phyloP scores from a whole-genome alignment of 2,329 filamentous ascomycete genomes.

The Dissoconium aciculare region DNA sequence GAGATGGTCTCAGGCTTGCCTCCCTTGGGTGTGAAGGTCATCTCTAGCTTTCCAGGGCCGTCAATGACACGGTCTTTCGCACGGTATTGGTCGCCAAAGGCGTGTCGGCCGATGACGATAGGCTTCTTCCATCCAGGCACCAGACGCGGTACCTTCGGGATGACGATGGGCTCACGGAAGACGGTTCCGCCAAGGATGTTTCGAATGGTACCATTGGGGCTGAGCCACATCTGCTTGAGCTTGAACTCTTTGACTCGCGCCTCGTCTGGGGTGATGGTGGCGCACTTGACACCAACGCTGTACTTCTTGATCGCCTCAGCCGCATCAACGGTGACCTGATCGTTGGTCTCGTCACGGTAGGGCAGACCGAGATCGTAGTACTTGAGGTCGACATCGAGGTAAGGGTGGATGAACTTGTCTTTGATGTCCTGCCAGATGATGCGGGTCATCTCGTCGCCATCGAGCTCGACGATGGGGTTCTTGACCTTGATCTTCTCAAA shows the following conservation, averaged over 20 bases:
- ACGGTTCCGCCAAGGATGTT: conserved; percentile 77
- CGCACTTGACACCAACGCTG: conserved; percentile 96
- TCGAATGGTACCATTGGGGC: conserved; percentile 77
- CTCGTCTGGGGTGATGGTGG: conserved; percentile 97
- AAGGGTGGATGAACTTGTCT: conserved; percentile 94
- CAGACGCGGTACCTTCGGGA: conserved; percentile 78
- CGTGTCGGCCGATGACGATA: conserved; percentile 97
- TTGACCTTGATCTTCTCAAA: conserved; percentile 94
- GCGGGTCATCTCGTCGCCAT: conserved; percentile 90
- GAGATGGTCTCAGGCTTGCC: conserved; percentile 72
- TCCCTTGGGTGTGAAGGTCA: conserved; percentile 80
- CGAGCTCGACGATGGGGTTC: conserved; percentile 95
- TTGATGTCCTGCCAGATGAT: conserved; percentile 99
- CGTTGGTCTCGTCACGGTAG: conserved; percentile 91
- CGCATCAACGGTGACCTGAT: conserved; percentile 87
- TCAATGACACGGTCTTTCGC: conserved; percentile 81
- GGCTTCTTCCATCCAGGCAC: conserved; percentile 97
- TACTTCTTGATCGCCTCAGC: conserved; percentile 99
- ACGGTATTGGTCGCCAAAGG: conserved; percentile 96
- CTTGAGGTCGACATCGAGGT: conserved; percentile 94
- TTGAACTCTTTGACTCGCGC: conserved; percentile 94
- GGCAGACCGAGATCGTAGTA: conserved; percentile 50
- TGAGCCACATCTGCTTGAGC: conserved; percentile 99
- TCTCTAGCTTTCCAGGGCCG: conserved; percentile 74
- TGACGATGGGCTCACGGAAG: conserved; percentile 97